Conservation (phyloP, 345 rosid genomes). For the Triadica sebifera region DNA sequence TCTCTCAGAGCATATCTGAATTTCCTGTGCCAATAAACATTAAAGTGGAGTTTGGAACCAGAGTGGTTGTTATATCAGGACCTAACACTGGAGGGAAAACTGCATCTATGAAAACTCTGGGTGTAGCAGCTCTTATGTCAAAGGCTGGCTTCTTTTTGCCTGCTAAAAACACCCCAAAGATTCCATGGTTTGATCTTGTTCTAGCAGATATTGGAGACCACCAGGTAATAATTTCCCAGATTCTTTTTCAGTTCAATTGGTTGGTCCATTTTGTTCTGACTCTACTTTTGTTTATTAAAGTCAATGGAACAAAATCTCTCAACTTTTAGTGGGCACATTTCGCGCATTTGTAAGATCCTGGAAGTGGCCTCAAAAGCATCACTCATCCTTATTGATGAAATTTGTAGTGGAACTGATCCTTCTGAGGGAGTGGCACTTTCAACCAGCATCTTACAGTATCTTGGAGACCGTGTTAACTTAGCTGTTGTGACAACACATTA, state of each 20-base stretch:
- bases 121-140: slow-evolving; percentile 78
- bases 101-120: slow-evolving; percentile 91
- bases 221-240: slow-evolving; percentile 60
- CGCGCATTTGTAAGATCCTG: slow-evolving; percentile 66
- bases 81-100: slow-evolving; percentile 98
- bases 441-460: slow-evolving; percentile 69
- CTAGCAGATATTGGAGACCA: slow-evolving; percentile 92
- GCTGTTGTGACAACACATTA: slow-evolving; percentile 88
- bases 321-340: slow-evolving; percentile 84
- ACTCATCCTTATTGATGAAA: slow-evolving; percentile 89
- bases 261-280: slow-evolving; percentile 38
- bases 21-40: slow-evolving; percentile 85
- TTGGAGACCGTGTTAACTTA: slow-evolving; percentile 52
- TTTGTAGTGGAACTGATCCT: slow-evolving; percentile 96
- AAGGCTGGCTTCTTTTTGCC: slow-evolving; percentile 92
- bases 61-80: slow-evolving; percentile 85
- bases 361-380: slow-evolving; percentile 67
- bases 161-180: slow-evolving; percentile 61
- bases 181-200: slow-evolving; percentile 97
- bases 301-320: slow-evolving; percentile 92
- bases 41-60: slow-evolving; percentile 58
- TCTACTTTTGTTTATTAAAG: slow-evolving; percentile 46
- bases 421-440: slow-evolving; percentile 91
- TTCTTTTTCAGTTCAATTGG: slow-evolving; percentile 21
- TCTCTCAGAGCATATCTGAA: slow-evolving; percentile 27